These are phyloP conservation scores for Neurospora sp. DNA, from an alignment of 495 filamentous ascomycete species.

Conservation along the genomic window DNA sequence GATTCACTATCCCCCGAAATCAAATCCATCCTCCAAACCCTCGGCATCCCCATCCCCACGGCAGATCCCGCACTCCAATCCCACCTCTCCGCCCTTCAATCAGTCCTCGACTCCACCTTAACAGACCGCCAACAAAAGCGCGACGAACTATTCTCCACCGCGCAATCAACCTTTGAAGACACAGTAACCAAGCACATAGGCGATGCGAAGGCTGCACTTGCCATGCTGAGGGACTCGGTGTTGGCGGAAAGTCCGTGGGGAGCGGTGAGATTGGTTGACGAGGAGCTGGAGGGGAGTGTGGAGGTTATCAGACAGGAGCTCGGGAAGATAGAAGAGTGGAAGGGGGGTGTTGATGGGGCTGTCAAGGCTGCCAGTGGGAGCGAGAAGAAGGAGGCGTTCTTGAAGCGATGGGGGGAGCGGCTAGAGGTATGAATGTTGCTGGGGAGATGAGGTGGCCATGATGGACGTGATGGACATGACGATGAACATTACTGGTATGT, in stretches of 20 bases:
- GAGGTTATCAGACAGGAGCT: constrained; percentile 26
- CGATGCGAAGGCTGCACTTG: constrained; percentile 29
- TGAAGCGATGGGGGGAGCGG: constrained; percentile 23
- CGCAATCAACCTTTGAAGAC: constrained; percentile 30
- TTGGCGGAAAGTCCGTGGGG: constrained; percentile 31
- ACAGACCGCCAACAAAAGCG: constrained; percentile 23
- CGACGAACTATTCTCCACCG: constrained; percentile 23
- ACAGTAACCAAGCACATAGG: constrained; percentile 24
- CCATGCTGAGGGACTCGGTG: constrained; percentile 31
- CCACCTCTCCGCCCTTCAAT: not conserved
- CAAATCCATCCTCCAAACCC: not conserved
- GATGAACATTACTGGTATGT: no score
- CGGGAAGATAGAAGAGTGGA: constrained; percentile 14
- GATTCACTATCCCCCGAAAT: not conserved
- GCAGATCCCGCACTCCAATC: not conserved
- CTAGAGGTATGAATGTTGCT: no score
- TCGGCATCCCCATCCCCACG: not conserved
- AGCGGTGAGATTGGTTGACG: constrained; percentile 29
- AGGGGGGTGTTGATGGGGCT: constrained; percentile 19
- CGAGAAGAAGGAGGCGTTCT: constrained; percentile 28
- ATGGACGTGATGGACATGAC: no score
- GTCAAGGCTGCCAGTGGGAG: constrained; percentile 20
- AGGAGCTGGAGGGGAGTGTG: constrained; percentile 28
- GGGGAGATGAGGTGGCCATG: no score
- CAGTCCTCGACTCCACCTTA: constrained; percentile 11